Base-by-base conservation (phyloP, 257 asterid species). In the Plantago ovata region DNA sequence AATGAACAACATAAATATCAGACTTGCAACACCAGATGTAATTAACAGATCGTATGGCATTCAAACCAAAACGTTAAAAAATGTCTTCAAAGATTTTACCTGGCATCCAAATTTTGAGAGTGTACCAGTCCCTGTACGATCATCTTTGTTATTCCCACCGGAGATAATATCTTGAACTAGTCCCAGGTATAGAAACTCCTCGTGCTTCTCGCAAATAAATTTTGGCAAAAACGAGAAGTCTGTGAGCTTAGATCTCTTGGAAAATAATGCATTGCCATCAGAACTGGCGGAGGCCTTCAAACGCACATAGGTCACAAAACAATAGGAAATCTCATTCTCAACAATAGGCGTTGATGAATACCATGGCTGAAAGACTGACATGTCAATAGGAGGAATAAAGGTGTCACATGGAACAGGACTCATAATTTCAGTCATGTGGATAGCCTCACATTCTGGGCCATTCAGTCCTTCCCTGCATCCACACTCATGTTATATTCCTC, bases 81-180 rank as follows among this genome's bases (percentile, higher is more conserved):
- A 24, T 52, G 21, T 19, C 33, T 64, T 58, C 18, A 58, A 16
- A 14, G 6, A 14, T 14, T 15, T 61, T 77, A 93, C 98, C 97
- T 93, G 98, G 74, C 95, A 82, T 46, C 98, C 97, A 78, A 93
- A 93, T 71, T 84, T 81, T 7, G 98, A 93, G 61, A 84, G 71
- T 45, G 98, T 86, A 67, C 97, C 98, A 46, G 95, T 88, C 61
- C 98, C 97, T 3, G 96, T 89, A 61, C 92, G 72, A 76, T 93
- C 98, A 69, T 77, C 98, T 75, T 82, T 93, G 36, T 42, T 64
- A 41, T 67, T 82, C 67, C 98, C 98, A 70, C 72, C 76, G 13
- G 69, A 79, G 67, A 93, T 78, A 60, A 93, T 82, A 60, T 93
- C 98, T 78, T 82, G 84, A 74, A 93, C 92, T 64, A 89, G 73